These are phyloP conservation scores for Calocybe gambosa DNA, from an alignment of 1,284 basidiomycete genomes.

Conservation along the genomic window DNA sequence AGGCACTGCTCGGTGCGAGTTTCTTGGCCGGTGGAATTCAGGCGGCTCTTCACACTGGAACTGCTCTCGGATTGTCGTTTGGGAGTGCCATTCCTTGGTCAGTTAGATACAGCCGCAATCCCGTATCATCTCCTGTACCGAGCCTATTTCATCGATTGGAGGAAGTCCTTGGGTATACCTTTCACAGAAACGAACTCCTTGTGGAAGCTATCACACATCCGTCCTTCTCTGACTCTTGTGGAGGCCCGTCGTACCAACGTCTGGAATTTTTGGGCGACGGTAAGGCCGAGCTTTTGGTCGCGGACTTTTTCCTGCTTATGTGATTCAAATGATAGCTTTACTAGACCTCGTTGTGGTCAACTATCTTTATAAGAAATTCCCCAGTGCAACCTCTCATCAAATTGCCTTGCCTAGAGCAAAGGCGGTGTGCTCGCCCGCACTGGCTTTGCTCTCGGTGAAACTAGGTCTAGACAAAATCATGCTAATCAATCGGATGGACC, in stretches of 20 bases:
- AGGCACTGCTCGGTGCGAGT: conserved; percentile 71
- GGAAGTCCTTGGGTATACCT: conserved; percentile 62
- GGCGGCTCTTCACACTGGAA: conserved; percentile 61
- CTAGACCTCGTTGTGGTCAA: conserved; percentile 68
- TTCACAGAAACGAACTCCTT: conserved; percentile 56
- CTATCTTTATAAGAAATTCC: conserved; percentile 68
- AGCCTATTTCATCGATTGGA: conserved; percentile 53
- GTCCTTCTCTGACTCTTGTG: conserved; percentile 49
- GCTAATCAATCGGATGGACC: conserved; percentile 63
- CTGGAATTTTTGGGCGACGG: conserved; percentile 85
- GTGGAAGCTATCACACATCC: conserved; percentile 79
- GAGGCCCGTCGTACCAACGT: conserved; percentile 69
- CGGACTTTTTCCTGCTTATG: conserved; percentile 11
- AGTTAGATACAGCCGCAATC: conserved; percentile 38
- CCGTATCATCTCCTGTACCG: conserved; percentile 30
- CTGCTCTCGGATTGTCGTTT: conserved; percentile 59
- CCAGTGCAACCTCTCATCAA: conserved; percentile 65
- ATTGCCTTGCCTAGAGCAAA: conserved; percentile 65
- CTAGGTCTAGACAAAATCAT: conserved; percentile 67
- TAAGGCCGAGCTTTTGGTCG: conserved; percentile 31
- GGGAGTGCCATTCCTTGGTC: conserved; percentile 63
- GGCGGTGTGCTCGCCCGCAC: conserved; percentile 67
- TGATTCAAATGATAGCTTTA: conserved; percentile 42
- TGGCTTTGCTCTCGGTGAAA: conserved; percentile 64
- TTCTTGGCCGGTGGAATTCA: conserved; percentile 65